Percentiles rank a stretch among this genome's conserved stretches.
phyloP scores from a whole-genome alignment of 305 asterid species.

The Plantago coronopus region DNA sequence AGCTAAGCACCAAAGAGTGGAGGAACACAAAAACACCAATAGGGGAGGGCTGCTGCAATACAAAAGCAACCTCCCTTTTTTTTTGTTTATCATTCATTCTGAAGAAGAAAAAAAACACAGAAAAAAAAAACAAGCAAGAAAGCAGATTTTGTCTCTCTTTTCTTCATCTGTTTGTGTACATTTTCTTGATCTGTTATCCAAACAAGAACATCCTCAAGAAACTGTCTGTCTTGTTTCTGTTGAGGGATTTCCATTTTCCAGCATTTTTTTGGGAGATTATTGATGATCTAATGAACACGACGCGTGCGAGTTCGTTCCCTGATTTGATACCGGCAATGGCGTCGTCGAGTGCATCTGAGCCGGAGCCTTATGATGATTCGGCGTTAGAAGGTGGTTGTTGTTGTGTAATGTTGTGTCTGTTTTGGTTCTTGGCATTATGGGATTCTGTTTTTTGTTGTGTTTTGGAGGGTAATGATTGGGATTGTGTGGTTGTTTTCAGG shows the following conservation, averaged over 20 bases:
- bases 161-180: constrained; percentile 19
- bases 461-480: not conserved
- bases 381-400: constrained; percentile 59
- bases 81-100: not conserved
- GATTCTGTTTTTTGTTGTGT: not conserved
- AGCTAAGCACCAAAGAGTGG: constrained; percentile 17
- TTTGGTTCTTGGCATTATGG: not conserved
- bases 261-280: constrained; percentile 1
- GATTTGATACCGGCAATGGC: constrained; percentile 29
- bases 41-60: not conserved
- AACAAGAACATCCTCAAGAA: not conserved
- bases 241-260: constrained; percentile 8
- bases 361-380: constrained; percentile 48
- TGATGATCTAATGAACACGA: constrained; percentile 34
- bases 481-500: constrained; percentile 37
- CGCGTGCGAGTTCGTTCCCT: constrained; percentile 44
- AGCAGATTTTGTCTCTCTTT: not conserved
- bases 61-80: constrained; percentile 3
- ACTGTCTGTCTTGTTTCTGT: not conserved
- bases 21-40: constrained; percentile 18
- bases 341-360: constrained; percentile 18
- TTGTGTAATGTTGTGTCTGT: not conserved
- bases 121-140: not conserved
- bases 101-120: not conserved
- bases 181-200: constrained; percentile 14